These are phyloP conservation scores for Naganishia sp. DNA, from an alignment of 1,284 basidiomycete genomes.

Conservation along the genomic window DNA sequence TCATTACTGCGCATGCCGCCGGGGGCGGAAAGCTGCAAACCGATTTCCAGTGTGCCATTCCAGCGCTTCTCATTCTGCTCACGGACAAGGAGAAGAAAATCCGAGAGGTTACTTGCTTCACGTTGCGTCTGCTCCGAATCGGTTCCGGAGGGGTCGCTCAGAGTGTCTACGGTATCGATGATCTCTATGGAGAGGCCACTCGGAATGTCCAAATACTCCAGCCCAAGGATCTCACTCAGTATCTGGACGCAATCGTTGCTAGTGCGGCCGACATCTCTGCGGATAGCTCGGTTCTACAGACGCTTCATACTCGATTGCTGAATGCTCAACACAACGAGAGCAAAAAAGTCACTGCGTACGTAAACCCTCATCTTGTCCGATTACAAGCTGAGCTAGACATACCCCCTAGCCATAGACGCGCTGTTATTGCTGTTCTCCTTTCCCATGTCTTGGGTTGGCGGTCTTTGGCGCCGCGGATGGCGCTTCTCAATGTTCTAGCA, in stretches of 20 bases:
- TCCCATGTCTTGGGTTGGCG: conserved; percentile 75
- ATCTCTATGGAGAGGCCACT: conserved; percentile 43
- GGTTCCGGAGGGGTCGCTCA: conserved; percentile 28
- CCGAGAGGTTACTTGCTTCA: conserved; percentile 64
- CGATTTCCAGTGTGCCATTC: conserved; percentile 85
- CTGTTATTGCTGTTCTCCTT: conserved; percentile 73
- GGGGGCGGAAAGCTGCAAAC: conserved; percentile 45
- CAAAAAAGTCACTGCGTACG: conserved; percentile 60
- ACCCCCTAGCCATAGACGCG: conserved; percentile 66
- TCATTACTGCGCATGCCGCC: conserved; percentile 54
- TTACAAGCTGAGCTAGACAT: not conserved
- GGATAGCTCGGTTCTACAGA: conserved; percentile 65
- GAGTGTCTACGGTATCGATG: conserved; percentile 27
- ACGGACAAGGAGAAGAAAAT: conserved; percentile 55
- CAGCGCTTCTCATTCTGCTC: conserved; percentile 64
- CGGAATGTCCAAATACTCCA: conserved; percentile 28
- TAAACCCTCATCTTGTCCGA: conserved; percentile 57
- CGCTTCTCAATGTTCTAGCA: conserved; percentile 64
- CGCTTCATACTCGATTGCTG: conserved; percentile 66
- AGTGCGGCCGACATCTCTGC: conserved; percentile 66
- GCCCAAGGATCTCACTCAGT: conserved; percentile 67
- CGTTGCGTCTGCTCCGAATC: conserved; percentile 21
- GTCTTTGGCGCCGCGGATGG: conserved; percentile 58
- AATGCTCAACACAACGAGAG: conserved; percentile 58
- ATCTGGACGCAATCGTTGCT: conserved; percentile 63